Base-by-base conservation (phyloP, 139 green algal species). In the Chlamydomonas schloesseri region DNA sequence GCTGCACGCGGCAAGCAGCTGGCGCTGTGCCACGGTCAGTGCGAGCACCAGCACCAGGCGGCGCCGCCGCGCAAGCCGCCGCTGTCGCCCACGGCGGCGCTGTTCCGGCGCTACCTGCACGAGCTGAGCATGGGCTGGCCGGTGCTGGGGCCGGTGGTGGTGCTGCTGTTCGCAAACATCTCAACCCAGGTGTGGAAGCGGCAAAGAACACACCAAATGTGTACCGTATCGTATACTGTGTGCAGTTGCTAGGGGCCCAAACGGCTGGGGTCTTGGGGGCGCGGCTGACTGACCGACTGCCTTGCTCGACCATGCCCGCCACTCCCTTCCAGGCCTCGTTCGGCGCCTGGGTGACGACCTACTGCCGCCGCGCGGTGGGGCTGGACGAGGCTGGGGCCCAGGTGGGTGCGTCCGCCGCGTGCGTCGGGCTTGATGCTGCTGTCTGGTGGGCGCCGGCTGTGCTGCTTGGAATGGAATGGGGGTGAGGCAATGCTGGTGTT, bases 131-230 rank as follows among this genome's bases (percentile, higher is more conserved):
- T 74, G 67, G 80, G 68, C 23, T 86, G 80, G 80, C 80, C 80
- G 6, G 80, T 86, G 47, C 80, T 86, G 47, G 47, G 53, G 80
- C 80, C 80, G 6, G 80, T 86, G 21, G 64, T 78, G 11, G n/a
- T 86, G 46, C 80, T 86, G 80, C 80, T 86, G 1, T 86, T 86
- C 20, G 80, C 80, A 33, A 86, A 86, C 69, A 86, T 86, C 67
- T 71, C 50, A 1, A 78, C 64, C 6, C 80, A 78, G 80, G 80
- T 86, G 37, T 20, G 60, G 29, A 17, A 65, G 57, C n/a, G n/a
- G n/a, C n/a, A n/a, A n/a, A n/a, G n/a, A n/a, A n/a, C n/a, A n/a
- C n/a, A n/a, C n/a, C 29, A 15, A 24, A 21, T 69, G 21, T 9
- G 21, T 29, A 60, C 15, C 15, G 18, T 60, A 18, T 60, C 15